These are phyloP conservation scores for Typha latifolia DNA, from an alignment of 176 grass and related monocot species.

Conservation along the genomic window DNA sequence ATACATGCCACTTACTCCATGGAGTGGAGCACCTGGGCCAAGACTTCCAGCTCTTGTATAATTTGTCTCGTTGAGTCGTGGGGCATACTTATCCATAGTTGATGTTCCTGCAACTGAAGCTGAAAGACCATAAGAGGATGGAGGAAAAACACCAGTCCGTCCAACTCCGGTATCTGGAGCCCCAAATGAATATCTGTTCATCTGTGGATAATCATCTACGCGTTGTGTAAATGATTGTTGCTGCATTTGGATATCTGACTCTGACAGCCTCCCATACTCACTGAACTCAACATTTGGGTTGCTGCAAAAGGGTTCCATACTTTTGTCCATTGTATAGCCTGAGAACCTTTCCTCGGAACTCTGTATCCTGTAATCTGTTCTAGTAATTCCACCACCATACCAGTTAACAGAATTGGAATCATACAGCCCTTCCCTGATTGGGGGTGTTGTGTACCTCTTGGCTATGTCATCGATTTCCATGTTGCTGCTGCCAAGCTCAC, in stretches of 20 bases:
- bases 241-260: background rate
- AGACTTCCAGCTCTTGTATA: constrained; percentile 8
- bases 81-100: constrained; percentile 46
- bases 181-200: constrained; percentile 23
- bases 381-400: constrained; percentile 14
- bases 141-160: constrained; percentile 1
- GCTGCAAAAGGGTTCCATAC: constrained; percentile 1
- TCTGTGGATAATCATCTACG: constrained; percentile 14
- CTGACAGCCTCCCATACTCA: background rate
- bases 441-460: constrained; percentile 1
- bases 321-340: constrained; percentile 4
- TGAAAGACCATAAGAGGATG: constrained; percentile 24
- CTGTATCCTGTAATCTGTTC: constrained; percentile 1
- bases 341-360: background rate
- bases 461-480: constrained; percentile 18
- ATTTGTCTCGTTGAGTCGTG: constrained; percentile 39
- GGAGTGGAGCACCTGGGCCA: constrained; percentile 1
- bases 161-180: constrained; percentile 19
- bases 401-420: constrained; percentile 12
- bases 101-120: constrained; percentile 21
- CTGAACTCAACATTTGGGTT: constrained; percentile 4
- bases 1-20: constrained; percentile 13
- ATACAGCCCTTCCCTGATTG: background rate
- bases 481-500: background rate
- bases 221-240: constrained; percentile 6